Evolutionary conservation across 2,329 filamentous ascomycete species (phyloP), one percentile per base, ranked within the genome.

Genomic region (Cercospora zeae-maydis): DNA sequence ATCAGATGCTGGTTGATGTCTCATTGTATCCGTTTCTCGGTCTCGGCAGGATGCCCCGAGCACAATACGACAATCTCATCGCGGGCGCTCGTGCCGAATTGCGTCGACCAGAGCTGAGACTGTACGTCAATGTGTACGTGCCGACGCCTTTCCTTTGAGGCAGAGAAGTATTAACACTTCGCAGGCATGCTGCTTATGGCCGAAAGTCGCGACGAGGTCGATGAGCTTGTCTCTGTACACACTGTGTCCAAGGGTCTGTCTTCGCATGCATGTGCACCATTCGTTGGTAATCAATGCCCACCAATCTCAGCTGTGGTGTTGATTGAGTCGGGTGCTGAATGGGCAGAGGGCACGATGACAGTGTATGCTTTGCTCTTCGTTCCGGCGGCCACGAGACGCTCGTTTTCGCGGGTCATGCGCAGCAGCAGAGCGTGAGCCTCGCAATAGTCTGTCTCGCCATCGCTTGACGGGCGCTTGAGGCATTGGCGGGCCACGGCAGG

Each of bases 61-160:
- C 47, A 13, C 52, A 68, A 7, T 68, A 66, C n/a, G 60, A 61
- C 14, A 49, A 16, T 19, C 60, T 69, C 30, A 66, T 69, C 9
- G 27, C 51, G n/a, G 66, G 66, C 19, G 66, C 67, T 14, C 61
- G 58, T 57, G 37, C 37, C 24, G 66, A 69, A 54, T 60, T 69
- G 31, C 30, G 45, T 55, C 58, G 49, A 31, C 54, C 54, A 4
- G 63, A 62, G n/a, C 37, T 68, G 33, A 65, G 59, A 49, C 24
- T 69, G 9, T 69, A 69, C 45, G 31, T 69, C 34, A 66, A 66
- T n/a, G 60, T 69, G 65, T 68, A 57, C 57, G 66, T 64, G 36
- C 24, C 2, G 8, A 1, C 13, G 19, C 14, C 30, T 49, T 55
- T 30, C 19, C 14, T 19, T 9, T 34, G 47, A n/a, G 1, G 4